Evolutionary conservation across 2,329 filamentous ascomycete species (phyloP).

Genomic region (Curvularia spicifera): DNA sequence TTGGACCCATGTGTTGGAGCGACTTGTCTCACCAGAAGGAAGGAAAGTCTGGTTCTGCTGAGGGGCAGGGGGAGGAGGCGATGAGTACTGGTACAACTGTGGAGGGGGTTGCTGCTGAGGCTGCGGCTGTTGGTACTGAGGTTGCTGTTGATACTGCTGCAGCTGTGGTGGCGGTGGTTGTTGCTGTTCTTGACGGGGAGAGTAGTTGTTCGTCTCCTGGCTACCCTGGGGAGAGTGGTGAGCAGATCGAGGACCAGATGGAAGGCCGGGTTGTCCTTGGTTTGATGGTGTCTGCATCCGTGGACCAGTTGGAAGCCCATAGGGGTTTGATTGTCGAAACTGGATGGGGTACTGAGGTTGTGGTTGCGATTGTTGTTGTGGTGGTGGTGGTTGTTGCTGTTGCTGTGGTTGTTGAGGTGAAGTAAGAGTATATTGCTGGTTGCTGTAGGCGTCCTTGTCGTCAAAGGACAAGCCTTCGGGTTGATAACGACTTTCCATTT

Average conservation of each 20-base stretch:
- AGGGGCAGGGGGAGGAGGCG: constrained; percentile 8
- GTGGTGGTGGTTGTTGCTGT: constrained; percentile 8
- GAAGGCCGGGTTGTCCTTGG: constrained; percentile 24
- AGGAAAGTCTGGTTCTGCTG: constrained; percentile 18
- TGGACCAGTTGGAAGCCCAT: constrained; percentile 22
- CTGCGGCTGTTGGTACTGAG: constrained; percentile 4
- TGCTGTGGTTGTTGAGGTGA: constrained; percentile 20
- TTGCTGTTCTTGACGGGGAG: constrained; percentile 13
- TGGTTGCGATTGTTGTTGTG: constrained; percentile 8
- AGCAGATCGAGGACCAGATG: constrained; percentile 12
- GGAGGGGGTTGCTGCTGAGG: constrained; percentile 11
- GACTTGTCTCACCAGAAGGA: constrained; percentile 33
- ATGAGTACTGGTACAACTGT: constrained; percentile 16
- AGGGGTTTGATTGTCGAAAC: constrained; percentile 10
- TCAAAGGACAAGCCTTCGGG: constrained; percentile 37
- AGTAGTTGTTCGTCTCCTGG: constrained; percentile 16
- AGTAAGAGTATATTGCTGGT: constrained; percentile 25
- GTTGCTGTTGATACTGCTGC: constrained; percentile 1
- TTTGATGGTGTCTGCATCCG: constrained; percentile 24
- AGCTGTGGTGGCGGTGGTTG: background rate
- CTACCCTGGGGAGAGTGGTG: constrained; percentile 16
- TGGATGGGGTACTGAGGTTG: constrained; percentile 24
- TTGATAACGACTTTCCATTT: constrained; percentile 43
- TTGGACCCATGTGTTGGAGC: constrained; percentile 41
- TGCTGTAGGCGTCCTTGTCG: constrained; percentile 31